Evolutionary conservation across 2,329 filamentous ascomycete genomes (phyloP).

Genomic region (Clathrospora elynae): DNA sequence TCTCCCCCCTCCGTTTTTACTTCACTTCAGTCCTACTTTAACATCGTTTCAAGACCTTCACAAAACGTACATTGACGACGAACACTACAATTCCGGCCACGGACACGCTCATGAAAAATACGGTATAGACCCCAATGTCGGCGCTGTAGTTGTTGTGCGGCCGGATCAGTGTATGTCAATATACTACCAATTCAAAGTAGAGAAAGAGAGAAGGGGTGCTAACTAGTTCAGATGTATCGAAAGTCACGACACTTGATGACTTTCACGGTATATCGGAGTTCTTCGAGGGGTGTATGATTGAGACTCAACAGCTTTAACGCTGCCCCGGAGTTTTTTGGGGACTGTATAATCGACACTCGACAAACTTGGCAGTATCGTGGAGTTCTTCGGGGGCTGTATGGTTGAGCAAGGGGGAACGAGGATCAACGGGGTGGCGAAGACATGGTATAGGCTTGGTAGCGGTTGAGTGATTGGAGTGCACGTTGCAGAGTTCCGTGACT

Average conservation of each 20-base stretch:
- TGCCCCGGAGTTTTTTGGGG: too few species aligned
- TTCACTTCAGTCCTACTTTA: background rate
- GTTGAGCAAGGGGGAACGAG: too few species aligned
- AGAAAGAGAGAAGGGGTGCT: constrained; percentile 5
- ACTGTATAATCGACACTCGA: too few species aligned
- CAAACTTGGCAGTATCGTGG: too few species aligned
- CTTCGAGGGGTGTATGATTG: constrained; percentile 28
- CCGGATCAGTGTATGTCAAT: constrained; percentile 61
- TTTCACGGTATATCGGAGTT: constrained; percentile 26
- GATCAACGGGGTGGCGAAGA: too few species aligned
- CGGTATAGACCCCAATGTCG: constrained; percentile 51
- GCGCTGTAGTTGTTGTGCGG: constrained; percentile 58
- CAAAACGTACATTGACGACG: constrained; percentile 65
- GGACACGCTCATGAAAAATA: constrained; percentile 63
- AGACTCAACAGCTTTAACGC: too few species aligned
- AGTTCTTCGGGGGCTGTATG: too few species aligned
- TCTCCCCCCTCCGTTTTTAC: background rate
- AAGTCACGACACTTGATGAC: constrained; percentile 31
- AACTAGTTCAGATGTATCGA: constrained; percentile 34
- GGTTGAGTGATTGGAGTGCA: too few species aligned
- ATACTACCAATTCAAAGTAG: too few species aligned
- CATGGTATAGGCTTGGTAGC: too few species aligned
- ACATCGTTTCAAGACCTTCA: constrained; percentile 55
- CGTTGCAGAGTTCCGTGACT: too few species aligned
- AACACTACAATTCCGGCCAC: constrained; percentile 61